These are phyloP conservation scores for Lasiosphaeriaceae sp. DNA, from an alignment of 495 filamentous ascomycete species.

Conservation along the genomic window DNA sequence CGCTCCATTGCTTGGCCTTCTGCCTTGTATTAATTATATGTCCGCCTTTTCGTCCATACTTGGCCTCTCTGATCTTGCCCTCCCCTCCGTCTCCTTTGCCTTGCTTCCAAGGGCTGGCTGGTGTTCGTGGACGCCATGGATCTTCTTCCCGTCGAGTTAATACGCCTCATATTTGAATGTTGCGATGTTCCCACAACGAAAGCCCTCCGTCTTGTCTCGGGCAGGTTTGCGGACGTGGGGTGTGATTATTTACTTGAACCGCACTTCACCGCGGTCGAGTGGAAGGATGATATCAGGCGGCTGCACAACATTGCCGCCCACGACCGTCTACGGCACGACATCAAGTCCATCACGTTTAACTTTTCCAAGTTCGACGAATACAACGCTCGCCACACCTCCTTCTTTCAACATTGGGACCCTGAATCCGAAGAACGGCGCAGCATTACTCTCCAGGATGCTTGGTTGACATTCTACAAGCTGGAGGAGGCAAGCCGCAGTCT, in stretches of 20 bases:
- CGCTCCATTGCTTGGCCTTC: background rate
- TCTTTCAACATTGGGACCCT: slow-evolving; percentile 39
- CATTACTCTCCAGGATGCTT: slow-evolving; percentile 35
- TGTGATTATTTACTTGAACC: slow-evolving; percentile 41
- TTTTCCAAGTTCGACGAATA: slow-evolving; percentile 41
- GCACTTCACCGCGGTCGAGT: slow-evolving; percentile 40
- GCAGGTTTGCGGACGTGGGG: slow-evolving; percentile 39
- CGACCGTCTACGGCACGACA: slow-evolving; percentile 37
- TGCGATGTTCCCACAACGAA: slow-evolving; percentile 37
- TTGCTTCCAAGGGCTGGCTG: background rate
- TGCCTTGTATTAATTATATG: slow-evolving; percentile 6
- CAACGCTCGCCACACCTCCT: slow-evolving; percentile 37
- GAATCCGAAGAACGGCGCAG: slow-evolving; percentile 32
- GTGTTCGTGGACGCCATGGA: slow-evolving; percentile 23
- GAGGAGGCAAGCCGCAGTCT: slow-evolving; percentile 30
- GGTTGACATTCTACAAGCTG: slow-evolving; percentile 35
- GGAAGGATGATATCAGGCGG: slow-evolving; percentile 43
- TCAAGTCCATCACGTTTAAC: slow-evolving; percentile 42
- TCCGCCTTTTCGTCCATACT: slow-evolving; percentile 14
- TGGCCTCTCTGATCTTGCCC: slow-evolving; percentile 5
- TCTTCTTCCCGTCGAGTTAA: slow-evolving; percentile 43
- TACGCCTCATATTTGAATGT: slow-evolving; percentile 43
- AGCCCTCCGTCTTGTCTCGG: slow-evolving; percentile 36
- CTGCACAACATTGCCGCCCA: slow-evolving; percentile 41
- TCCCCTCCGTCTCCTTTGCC: slow-evolving; percentile 3